A percentile compares a stretch with the other conserved stretches of the same genome.
Conservation (phyloP, 306 rosid species). For the Sophora flavescens region DNA sequence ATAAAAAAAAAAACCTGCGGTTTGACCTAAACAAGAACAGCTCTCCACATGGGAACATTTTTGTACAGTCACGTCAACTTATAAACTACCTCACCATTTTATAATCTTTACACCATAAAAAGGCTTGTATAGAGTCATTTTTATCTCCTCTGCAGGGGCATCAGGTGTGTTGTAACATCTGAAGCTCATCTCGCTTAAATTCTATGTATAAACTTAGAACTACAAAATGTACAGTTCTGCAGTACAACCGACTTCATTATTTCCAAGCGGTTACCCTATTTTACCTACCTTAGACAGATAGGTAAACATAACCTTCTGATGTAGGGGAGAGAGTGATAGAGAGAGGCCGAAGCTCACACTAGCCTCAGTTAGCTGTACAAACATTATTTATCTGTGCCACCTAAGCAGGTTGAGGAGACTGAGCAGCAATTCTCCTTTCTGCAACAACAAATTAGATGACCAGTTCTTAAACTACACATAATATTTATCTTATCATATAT, state of each 20-base stretch:
- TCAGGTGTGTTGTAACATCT: slow-evolving; percentile 64
- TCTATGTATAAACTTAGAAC: slow-evolving; percentile 81
- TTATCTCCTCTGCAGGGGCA: slow-evolving; percentile 65
- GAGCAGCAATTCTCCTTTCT: slow-evolving; percentile 98
- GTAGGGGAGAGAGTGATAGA: too few species aligned
- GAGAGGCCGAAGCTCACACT: slow-evolving; percentile 67
- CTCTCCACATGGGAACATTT: slow-evolving; percentile 73
- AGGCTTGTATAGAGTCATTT: slow-evolving; percentile 63
- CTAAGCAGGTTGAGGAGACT: slow-evolving; percentile 78
- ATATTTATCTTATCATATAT: background rate
- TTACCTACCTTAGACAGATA: slow-evolving; percentile 42
- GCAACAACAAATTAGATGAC: slow-evolving; percentile 48
- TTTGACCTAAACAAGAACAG: slow-evolving; percentile 73
- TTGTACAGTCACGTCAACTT: slow-evolving; percentile 80
- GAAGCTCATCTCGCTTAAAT: slow-evolving; percentile 57
- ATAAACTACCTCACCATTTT: slow-evolving; percentile 69
- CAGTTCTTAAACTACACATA: slow-evolving; percentile 21
- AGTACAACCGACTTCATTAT: slow-evolving; percentile 77
- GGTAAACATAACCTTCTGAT: slow-evolving; percentile 43
- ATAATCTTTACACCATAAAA: slow-evolving; percentile 74
- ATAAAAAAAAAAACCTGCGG: slow-evolving; percentile 44
- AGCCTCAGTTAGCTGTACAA: slow-evolving; percentile 98
- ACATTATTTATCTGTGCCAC: slow-evolving; percentile 64
- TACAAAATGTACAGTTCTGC: slow-evolving; percentile 92
- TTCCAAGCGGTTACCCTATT: slow-evolving; percentile 50